A percentile compares a stretch with the other conserved stretches of the same genome.
These are phyloP conservation scores for Neurospora sp. DNA, from an alignment of 495 filamentous ascomycete genomes.

Conservation along the genomic window DNA sequence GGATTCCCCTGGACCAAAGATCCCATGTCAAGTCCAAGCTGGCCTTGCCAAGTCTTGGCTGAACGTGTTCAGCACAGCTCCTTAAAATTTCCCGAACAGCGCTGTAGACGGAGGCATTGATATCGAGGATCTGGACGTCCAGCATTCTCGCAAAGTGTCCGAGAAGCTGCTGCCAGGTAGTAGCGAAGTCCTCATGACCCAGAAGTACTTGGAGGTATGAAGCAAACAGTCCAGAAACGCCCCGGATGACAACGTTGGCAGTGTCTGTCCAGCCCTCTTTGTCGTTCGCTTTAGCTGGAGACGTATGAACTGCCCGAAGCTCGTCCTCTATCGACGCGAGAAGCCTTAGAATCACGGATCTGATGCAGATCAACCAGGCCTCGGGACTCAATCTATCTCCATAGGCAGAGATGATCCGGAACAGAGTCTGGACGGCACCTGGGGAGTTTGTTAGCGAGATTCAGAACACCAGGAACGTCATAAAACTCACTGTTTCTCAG, in stretches of 20 bases:
- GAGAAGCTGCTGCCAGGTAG: slow-evolving; percentile 61
- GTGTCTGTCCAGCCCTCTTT: slow-evolving; percentile 63
- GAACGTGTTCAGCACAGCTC: slow-evolving; percentile 33
- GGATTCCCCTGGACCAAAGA: slow-evolving; percentile 58
- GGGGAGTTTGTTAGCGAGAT: slow-evolving; percentile 8
- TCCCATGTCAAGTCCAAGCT: slow-evolving; percentile 58
- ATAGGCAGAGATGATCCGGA: slow-evolving; percentile 86
- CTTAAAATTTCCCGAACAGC: slow-evolving; percentile 58
- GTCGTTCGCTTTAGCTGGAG: slow-evolving; percentile 26
- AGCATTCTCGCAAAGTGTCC: slow-evolving; percentile 52
- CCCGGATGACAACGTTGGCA: slow-evolving; percentile 60
- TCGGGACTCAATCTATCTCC: slow-evolving; percentile 67
- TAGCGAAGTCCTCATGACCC: slow-evolving; percentile 44
- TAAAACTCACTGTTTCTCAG: slow-evolving; percentile 62
- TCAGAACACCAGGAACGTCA: neutral
- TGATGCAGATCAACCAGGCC: slow-evolving; percentile 77
- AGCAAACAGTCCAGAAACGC: slow-evolving; percentile 55
- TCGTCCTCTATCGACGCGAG: slow-evolving; percentile 46
- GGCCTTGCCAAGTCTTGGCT: slow-evolving; percentile 43
- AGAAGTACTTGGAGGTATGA: slow-evolving; percentile 55
- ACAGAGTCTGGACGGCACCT: slow-evolving; percentile 75
- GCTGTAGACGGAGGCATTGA: slow-evolving; percentile 63
- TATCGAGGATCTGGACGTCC: slow-evolving; percentile 49
- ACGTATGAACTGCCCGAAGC: slow-evolving; percentile 20
- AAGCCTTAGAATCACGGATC: slow-evolving; percentile 68